Evolutionary conservation across 768 basidiomycete species (phyloP).

Genomic region (Daedaleopsis nitida): DNA sequence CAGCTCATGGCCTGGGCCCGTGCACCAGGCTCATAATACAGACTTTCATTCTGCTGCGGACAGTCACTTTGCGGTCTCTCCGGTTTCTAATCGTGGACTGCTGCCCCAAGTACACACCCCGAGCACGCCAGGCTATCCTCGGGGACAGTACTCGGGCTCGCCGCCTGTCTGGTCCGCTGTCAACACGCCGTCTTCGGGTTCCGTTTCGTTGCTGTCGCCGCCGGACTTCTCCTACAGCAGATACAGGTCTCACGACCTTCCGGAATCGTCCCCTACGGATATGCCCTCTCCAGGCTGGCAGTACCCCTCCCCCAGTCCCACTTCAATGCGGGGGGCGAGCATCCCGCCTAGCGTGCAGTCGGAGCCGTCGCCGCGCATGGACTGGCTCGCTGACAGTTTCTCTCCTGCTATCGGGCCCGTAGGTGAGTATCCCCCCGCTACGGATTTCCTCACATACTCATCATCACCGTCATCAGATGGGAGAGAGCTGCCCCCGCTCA

Average conservation of each 20-base stretch:
- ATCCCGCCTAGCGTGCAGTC: conserved; percentile 8
- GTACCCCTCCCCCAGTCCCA: background rate
- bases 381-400: conserved; percentile 1
- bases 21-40: background rate
- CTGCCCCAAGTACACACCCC: background rate
- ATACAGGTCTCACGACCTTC: background rate
- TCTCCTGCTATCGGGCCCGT: conserved; percentile 5
- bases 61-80: background rate
- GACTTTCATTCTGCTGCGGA: background rate
- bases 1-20: background rate
- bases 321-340: conserved; percentile 7
- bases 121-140: background rate
- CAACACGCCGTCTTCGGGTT: background rate
- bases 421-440: background rate
- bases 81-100: background rate
- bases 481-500: background rate
- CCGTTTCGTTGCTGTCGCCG: background rate
- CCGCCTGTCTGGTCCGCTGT: background rate
- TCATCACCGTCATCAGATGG: background rate
- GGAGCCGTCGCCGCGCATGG: conserved; percentile 7
- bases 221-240: background rate
- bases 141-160: background rate
- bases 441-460: background rate
- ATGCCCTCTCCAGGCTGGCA: background rate
- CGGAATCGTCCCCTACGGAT: background rate